phyloP scores from a whole-genome alignment of 2,329 filamentous ascomycete species.

The Nemania sp. region DNA sequence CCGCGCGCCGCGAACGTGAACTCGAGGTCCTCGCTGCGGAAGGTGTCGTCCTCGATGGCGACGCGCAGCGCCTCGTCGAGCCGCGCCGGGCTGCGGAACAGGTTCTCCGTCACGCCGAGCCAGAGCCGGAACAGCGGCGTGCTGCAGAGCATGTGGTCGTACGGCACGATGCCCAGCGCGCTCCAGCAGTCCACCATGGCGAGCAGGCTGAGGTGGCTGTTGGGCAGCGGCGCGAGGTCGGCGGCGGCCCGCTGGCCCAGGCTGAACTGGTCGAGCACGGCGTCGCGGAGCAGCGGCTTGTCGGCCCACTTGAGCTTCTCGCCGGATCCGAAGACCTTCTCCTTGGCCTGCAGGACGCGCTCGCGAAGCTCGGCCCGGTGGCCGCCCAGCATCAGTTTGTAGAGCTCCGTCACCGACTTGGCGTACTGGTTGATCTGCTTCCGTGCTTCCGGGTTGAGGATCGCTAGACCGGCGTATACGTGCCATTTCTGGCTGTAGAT shows the following conservation, averaged over 20 bases:
- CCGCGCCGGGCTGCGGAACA: conserved; percentile 81
- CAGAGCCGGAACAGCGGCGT: conserved; percentile 96
- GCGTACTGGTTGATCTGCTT: conserved; percentile 95
- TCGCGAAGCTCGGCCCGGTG: conserved; percentile 73
- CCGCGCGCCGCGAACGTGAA: conserved; percentile 96
- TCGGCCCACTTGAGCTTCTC: conserved; percentile 57
- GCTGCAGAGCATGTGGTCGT: conserved; percentile 99
- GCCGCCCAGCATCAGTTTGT: conserved; percentile 94
- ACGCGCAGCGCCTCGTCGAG: conserved; percentile 85
- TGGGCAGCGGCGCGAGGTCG: conserved; percentile 62
- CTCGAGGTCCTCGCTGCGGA: conserved; percentile 93
- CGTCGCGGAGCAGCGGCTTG: conserved; percentile 76
- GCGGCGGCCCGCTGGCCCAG: conserved; percentile 59
- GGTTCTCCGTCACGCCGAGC: conserved; percentile 94
- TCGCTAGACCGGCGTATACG: conserved; percentile 95
- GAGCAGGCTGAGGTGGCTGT: conserved; percentile 91
- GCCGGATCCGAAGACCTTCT: conserved; percentile 70
- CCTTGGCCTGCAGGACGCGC: conserved; percentile 66
- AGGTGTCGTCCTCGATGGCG: conserved; percentile 86
- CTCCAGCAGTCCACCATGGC: conserved; percentile 99
- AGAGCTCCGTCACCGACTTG: conserved; percentile 87
- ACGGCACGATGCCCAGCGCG: conserved; percentile 88
- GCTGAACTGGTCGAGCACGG: conserved; percentile 86
- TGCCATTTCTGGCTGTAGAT: conserved; percentile 99
- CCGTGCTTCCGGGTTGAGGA: conserved; percentile 90